These are phyloP conservation scores for Syncephalastrum monosporum DNA, from an alignment of 371 early-diverging fungal species.

Conservation along the genomic window DNA sequence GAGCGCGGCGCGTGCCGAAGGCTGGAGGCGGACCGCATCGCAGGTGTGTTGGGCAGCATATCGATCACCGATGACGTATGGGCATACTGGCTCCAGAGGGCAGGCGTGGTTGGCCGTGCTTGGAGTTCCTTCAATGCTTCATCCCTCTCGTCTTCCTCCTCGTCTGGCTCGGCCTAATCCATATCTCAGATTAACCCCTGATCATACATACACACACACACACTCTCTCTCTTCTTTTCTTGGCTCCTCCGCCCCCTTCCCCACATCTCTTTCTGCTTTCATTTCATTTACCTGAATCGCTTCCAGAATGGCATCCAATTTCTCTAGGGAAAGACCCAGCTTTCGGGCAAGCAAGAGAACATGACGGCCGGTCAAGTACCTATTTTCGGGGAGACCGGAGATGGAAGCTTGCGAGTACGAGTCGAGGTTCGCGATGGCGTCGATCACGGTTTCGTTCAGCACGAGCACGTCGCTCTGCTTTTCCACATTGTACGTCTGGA, in stretches of 20 bases:
- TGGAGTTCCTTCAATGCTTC: constrained; percentile 4
- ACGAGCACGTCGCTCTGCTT: constrained; percentile 2
- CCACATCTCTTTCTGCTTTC: not conserved
- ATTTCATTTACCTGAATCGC: constrained; percentile 16
- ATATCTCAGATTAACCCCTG: not conserved
- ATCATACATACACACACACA: too few relatives aligned
- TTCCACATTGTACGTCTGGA: constrained; percentile 2
- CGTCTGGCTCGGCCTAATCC: too few relatives aligned
- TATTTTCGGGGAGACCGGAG: constrained; percentile 8
- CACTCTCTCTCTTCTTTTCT: too few relatives aligned
- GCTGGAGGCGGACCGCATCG: not conserved
- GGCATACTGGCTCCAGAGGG: constrained; percentile 15
- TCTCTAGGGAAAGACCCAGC: constrained; percentile 7
- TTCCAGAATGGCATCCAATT: constrained; percentile 15
- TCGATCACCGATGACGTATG: constrained; percentile 11
- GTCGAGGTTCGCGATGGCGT: constrained; percentile 18
- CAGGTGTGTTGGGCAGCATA: constrained; percentile 6
- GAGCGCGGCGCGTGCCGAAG: not conserved
- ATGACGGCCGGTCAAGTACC: constrained; percentile 22
- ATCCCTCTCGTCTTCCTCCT: too few relatives aligned
- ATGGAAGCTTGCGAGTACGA: constrained; percentile 9
- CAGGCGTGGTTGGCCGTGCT: constrained; percentile 20
- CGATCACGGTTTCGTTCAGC: constrained; percentile 18
- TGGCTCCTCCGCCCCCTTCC: too few relatives aligned
- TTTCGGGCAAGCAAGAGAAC: constrained; percentile 16